These are phyloP conservation scores for Populus pruinosa DNA, from an alignment of 345 rosid species.

Conservation along the genomic window DNA sequence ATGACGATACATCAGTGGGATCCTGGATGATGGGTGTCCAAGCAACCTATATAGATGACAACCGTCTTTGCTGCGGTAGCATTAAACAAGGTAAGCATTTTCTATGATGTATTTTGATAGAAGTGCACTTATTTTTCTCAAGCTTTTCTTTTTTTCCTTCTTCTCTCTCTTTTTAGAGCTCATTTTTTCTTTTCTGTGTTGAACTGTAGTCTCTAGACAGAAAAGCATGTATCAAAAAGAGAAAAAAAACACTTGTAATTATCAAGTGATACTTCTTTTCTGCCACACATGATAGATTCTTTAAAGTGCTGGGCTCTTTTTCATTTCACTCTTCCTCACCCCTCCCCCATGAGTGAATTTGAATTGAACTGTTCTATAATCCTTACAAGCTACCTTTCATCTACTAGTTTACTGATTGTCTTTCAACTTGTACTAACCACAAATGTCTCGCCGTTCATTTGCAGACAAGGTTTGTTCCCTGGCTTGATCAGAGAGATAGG, in stretches of 20 bases:
- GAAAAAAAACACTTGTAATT: neutral
- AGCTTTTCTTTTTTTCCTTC: neutral
- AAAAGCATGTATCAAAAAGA: neutral
- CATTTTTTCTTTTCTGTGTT: neutral
- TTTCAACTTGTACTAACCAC: neutral
- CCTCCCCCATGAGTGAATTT: neutral
- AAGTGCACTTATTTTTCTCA: neutral
- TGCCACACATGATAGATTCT: neutral
- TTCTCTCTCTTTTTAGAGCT: neutral
- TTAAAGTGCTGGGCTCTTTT: neutral
- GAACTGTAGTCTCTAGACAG: neutral
- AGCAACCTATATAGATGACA: conserved; percentile 87
- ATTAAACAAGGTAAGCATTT: conserved; percentile 65
- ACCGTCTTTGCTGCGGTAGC: conserved; percentile 85
- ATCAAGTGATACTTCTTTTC: neutral
- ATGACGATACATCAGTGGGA: conserved; percentile 80
- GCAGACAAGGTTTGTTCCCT: conserved; percentile 31
- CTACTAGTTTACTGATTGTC: neutral
- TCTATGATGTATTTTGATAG: neutral
- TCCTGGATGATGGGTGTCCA: conserved; percentile 98
- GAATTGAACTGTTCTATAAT: neutral
- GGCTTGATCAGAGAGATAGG: conserved; percentile 4
- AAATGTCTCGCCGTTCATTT: neutral
- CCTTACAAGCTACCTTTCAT: neutral
- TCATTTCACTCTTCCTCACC: neutral